These are phyloP conservation scores for Eucalyptus cloeziana DNA, from an alignment of 345 rosid species.

Conservation along the genomic window DNA sequence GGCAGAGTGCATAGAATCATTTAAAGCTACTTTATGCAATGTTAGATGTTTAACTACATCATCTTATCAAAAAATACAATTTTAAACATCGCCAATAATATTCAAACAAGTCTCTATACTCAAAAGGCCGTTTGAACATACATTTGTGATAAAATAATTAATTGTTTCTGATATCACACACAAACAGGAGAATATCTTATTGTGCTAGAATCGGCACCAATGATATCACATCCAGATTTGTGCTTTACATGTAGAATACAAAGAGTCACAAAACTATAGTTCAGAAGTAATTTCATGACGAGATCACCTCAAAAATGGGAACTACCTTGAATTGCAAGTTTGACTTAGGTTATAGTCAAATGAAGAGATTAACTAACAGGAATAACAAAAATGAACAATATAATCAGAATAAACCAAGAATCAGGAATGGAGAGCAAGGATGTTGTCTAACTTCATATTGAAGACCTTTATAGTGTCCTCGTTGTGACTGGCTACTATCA, in stretches of 20 bases:
- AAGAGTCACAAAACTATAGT: neutral
- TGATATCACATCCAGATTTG: neutral
- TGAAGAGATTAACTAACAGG: neutral
- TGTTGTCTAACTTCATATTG: neutral
- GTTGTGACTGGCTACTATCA: neutral
- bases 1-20: no score
- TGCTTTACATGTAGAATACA: no score
- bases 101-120: no score
- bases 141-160: neutral
- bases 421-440: neutral
- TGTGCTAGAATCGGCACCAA: neutral
- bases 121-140: no score
- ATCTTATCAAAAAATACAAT: no score
- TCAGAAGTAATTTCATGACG: rapidly evolving
- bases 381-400: neutral
- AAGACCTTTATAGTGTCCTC: neutral
- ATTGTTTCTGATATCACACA: neutral
- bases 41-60: no score
- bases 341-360: neutral
- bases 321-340: neutral
- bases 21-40: no score
- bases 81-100: no score
- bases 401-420: neutral
- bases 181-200: neutral
- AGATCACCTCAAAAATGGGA: neutral